Conservation (phyloP, 805 yeast species). For the Henningerozyma blattae region DNA sequence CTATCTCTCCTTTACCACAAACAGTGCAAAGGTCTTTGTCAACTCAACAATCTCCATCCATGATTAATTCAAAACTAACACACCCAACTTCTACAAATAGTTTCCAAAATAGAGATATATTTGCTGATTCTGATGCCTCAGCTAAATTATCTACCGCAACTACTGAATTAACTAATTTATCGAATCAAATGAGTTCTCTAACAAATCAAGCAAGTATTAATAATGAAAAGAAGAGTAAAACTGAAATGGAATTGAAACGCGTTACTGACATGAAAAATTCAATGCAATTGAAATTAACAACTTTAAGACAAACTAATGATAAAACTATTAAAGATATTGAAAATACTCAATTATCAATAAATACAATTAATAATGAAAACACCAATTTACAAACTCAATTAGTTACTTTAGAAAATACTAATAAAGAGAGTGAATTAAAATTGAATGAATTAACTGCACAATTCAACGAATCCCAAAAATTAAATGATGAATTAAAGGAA, state of each 20-base stretch:
- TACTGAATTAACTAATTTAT: constrained; percentile 74
- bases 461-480: constrained; percentile 56
- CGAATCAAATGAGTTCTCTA: constrained; percentile 73
- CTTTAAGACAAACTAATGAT: constrained; percentile 60
- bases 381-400: constrained; percentile 61
- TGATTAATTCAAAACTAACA: neutral
- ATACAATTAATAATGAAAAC: constrained; percentile 51
- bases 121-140: constrained; percentile 5
- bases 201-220: constrained; percentile 61
- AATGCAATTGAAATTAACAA: constrained; percentile 57
- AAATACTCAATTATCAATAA: constrained; percentile 52
- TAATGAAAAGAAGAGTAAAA: constrained; percentile 57
- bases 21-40: neutral
- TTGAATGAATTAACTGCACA: constrained; percentile 47
- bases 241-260: constrained; percentile 66
- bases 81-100: neutral
- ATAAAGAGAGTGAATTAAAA: constrained; percentile 56
- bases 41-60: neutral
- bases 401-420: constrained; percentile 66
- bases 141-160: constrained; percentile 67
- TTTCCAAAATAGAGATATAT: neutral
- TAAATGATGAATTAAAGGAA: constrained; percentile 55
- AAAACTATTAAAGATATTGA: constrained; percentile 67
- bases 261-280: constrained; percentile 56
- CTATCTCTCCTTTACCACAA: neutral